Conservation (phyloP, 2,329 filamentous ascomycete genomes). For the Xenosphaeropsis pyriputrescens region DNA sequence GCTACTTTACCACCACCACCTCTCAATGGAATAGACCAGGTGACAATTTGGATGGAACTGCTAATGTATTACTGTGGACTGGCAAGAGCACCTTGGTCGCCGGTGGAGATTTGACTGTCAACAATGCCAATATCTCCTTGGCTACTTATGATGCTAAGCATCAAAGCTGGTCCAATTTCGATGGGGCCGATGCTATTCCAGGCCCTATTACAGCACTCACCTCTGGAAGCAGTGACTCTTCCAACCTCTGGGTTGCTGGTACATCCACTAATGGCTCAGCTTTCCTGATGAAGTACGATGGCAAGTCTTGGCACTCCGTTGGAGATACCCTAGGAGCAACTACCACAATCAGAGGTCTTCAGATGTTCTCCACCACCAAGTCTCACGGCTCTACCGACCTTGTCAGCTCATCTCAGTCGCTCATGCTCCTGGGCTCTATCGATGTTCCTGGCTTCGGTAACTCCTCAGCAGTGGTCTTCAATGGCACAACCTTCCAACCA, state of each 20-base stretch:
- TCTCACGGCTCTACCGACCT: conserved; percentile 50
- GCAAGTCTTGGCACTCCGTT: conserved; percentile 53
- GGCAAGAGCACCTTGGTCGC: conserved; percentile 58
- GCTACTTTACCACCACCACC: conserved; percentile 56
- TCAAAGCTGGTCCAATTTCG: conserved; percentile 49
- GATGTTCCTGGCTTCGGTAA: conserved; percentile 62
- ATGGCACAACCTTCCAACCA: conserved; percentile 64
- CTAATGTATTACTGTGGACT: conserved; percentile 63
- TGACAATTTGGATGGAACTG: conserved; percentile 52
- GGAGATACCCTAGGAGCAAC: conserved; percentile 44
- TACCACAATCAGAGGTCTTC: conserved; percentile 63
- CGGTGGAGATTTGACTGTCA: conserved; percentile 60
- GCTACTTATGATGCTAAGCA: conserved; percentile 57
- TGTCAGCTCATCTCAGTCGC: conserved; percentile 50
- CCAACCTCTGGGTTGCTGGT: conserved; percentile 73
- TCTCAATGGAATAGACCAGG: conserved; percentile 74
- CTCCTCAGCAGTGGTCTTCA: conserved; percentile 75
- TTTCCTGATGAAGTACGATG: conserved; percentile 75
- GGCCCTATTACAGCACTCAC: conserved; percentile 69
- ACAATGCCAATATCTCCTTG: conserved; percentile 49
- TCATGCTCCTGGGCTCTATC: conserved; percentile 78
- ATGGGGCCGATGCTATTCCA: conserved; percentile 51
- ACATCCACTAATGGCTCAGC: conserved; percentile 49
- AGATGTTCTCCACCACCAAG: conserved; percentile 60
- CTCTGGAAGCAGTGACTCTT: conserved; percentile 55